Evolutionary conservation across 331 rosid species (phyloP), one percentile per base, ranked within the genome.

Genomic region (Saraca asoca): DNA sequence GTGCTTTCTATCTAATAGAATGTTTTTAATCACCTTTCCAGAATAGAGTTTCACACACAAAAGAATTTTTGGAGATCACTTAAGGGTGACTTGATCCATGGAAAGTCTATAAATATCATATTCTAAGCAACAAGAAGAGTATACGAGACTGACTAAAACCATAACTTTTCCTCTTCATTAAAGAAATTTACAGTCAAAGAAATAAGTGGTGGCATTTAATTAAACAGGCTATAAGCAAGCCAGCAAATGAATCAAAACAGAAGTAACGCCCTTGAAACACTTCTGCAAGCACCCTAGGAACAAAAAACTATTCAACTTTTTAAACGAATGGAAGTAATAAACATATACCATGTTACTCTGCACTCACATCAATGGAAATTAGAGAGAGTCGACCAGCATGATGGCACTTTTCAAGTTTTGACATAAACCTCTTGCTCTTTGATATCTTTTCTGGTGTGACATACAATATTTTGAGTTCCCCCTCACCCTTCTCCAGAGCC

Each of bases 371-470:
- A 74, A 92, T 76, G 41, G 98, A 82, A 79, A 92, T 84, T 50
- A 92, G 84, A 34, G 94, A 83, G 64, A 92, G 89, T 69, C 94
- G 94, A 67, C 90, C 91, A n/a, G 95, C 90, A 53, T 84, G 83
- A 78, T 89, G 90, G 68, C 98, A 92, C 77, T 92, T 92, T 69
- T 92, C 98, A 76, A 89, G 96, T 79, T 92, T 92, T 81, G 98
- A 92, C 98, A 89, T 84, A 74, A 92, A 92, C 71, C 96, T 92
- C 85, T 92, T 92, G 88, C 98, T 92, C 86, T 92, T 92, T 64
- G 98, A 92, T 79, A 92, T 87, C 85, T 92, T 92, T 80, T 92
- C 98, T 54, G 98, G 98, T 8, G 96, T 92, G 64, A 92, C 98
- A 58, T 92, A 89, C 75, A 89, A 70, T 71, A 87, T 69, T 78